phyloP scores from a whole-genome alignment of 176 grass and related monocot genomes.

The Oryza australiensis region DNA sequence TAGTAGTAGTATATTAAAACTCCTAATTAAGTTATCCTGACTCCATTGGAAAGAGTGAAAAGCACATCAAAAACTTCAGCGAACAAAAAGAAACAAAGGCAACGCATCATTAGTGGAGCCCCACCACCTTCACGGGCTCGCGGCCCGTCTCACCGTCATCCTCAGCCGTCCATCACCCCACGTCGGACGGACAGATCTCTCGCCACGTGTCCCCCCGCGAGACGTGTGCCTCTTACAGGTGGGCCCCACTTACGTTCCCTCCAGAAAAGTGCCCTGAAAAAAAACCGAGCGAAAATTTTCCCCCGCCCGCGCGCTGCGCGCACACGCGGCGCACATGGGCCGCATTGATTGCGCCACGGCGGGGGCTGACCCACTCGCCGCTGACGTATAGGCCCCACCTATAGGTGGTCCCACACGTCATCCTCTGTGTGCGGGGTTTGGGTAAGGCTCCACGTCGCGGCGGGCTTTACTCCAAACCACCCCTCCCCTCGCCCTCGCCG shows the following conservation, averaged over 20 bases:
- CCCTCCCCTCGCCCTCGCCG: conserved; percentile 21
- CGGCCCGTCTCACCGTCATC: neutral
- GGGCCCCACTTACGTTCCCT: neutral
- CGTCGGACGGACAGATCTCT: neutral
- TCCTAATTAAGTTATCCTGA: neutral
- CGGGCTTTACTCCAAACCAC: conserved; percentile 3
- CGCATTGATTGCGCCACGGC: conserved; percentile 39
- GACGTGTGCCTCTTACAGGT: neutral
- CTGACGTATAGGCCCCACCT: neutral
- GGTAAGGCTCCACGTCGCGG: conserved; percentile 13
- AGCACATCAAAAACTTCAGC: neutral
- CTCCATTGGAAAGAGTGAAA: neutral
- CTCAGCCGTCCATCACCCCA: neutral
- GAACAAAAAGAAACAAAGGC: neutral
- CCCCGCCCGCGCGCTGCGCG: neutral
- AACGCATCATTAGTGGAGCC: neutral
- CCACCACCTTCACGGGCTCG: neutral
- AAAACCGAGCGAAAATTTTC: neutral
- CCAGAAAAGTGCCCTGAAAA: conserved; percentile 29
- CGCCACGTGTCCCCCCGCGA: neutral
- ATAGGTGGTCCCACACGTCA: neutral
- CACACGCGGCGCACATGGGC: conserved; percentile 31
- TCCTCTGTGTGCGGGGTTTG: neutral
- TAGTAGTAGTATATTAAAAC: neutral
- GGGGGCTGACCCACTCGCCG: neutral